Percentiles rank a stretch among this genome's conserved stretches.
phyloP scores from a whole-genome alignment of 345 rosid genomes.

The Rhodomyrtus tomentosa region DNA sequence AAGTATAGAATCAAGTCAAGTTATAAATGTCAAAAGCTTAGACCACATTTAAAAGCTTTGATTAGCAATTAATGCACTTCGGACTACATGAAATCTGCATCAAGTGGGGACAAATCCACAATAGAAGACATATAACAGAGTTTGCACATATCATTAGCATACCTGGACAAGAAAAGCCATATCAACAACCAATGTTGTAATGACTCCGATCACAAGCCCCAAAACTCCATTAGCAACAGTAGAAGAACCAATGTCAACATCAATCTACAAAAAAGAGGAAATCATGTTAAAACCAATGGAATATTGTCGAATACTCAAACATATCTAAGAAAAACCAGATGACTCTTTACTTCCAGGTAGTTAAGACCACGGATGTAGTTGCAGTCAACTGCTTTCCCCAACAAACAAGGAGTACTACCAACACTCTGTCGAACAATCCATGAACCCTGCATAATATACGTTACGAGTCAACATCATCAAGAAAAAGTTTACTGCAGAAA shows the following conservation, averaged over 20 bases:
- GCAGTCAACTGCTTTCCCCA: constrained; percentile 97
- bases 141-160: neutral
- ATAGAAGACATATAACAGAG: neutral
- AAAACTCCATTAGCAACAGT: constrained; percentile 98
- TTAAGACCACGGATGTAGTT: constrained; percentile 76
- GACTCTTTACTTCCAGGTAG: constrained; percentile 65
- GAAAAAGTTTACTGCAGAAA: neutral
- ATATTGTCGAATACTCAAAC: neutral
- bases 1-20: neutral
- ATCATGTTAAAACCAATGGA: constrained; percentile 3
- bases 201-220: constrained; percentile 94
- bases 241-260: constrained; percentile 95
- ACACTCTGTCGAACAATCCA: constrained; percentile 99
- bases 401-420: constrained; percentile 94
- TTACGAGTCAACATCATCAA: neutral
- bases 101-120: neutral
- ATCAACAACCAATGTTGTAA: constrained; percentile 85
- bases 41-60: neutral
- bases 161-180: constrained; percentile 99
- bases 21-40: neutral
- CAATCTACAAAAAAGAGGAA: constrained; percentile 39
- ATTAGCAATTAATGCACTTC: neutral
- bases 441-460: constrained; percentile 58
- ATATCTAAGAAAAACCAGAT: neutral
- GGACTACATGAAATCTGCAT: neutral